Conservation (phyloP, 208 protist genomes). For the Acanthamoeba triangularis region DNA sequence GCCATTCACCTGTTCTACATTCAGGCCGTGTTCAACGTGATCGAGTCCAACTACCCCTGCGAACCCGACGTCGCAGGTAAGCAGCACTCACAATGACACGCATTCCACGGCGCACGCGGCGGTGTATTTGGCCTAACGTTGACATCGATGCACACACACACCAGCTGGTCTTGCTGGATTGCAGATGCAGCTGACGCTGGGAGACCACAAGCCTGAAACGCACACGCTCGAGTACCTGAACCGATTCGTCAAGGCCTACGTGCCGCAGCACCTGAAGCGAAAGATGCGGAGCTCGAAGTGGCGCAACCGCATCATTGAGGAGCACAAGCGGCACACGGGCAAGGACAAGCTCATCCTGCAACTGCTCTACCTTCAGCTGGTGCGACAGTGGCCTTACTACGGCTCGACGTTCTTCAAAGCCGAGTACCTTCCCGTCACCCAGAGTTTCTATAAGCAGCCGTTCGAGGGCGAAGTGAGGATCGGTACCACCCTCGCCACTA, state of each 20-base stretch:
- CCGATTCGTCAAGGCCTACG: slow-evolving; percentile 52
- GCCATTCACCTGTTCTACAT: slow-evolving; percentile 73
- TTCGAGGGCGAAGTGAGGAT: slow-evolving; percentile 75
- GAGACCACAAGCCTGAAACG: slow-evolving; percentile 67
- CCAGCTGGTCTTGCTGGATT: slow-evolving; percentile 61
- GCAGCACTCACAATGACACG: too few species aligned
- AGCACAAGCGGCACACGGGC: slow-evolving; percentile 58
- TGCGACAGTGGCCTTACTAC: slow-evolving; percentile 75
- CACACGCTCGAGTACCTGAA: slow-evolving; percentile 57
- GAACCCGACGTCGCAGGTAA: slow-evolving; percentile 69
- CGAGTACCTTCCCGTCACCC: slow-evolving; percentile 61
- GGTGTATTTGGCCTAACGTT: not conserved
- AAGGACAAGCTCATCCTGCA: slow-evolving; percentile 74
- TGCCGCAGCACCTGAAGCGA: slow-evolving; percentile 60
- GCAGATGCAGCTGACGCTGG: slow-evolving; percentile 71
- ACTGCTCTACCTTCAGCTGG: slow-evolving; percentile 74
- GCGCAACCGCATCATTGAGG: slow-evolving; percentile 8
- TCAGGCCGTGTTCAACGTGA: slow-evolving; percentile 74
- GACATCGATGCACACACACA: too few species aligned
- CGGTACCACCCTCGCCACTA: not conserved
- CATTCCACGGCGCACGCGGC: not conserved
- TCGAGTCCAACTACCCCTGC: slow-evolving; percentile 76
- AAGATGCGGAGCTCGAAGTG: slow-evolving; percentile 61
- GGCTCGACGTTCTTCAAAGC: slow-evolving; percentile 77
- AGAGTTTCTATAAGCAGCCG: slow-evolving; percentile 67